A percentile compares a stretch with the other conserved stretches of the same genome.
phyloP scores from a whole-genome alignment of 164 flowering plant species.

The Litsea cubeba region DNA sequence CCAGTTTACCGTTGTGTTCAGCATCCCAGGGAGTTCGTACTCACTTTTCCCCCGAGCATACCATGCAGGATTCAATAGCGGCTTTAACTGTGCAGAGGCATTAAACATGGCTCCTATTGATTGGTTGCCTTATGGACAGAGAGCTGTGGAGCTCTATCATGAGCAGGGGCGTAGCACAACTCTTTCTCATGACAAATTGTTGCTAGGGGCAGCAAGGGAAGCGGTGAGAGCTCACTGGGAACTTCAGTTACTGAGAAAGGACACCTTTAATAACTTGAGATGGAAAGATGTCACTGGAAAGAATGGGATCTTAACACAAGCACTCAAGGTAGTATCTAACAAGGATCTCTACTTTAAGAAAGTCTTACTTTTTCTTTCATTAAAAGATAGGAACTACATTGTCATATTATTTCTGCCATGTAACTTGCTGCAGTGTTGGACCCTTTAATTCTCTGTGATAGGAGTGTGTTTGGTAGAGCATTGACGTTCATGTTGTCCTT shows the following conservation, averaged over 20 bases:
- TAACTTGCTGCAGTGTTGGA: not conserved
- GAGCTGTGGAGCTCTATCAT: slow-evolving; percentile 48
- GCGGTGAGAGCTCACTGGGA: slow-evolving; percentile 73
- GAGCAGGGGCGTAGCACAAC: slow-evolving; percentile 47
- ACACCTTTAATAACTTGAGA: slow-evolving; percentile 30
- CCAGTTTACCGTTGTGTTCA: slow-evolving; percentile 80
- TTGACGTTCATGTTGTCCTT: not conserved
- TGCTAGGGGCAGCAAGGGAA: slow-evolving; percentile 66
- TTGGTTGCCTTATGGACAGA: slow-evolving; percentile 81
- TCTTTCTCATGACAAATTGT: slow-evolving; percentile 71
- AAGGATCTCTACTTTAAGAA: not conserved
- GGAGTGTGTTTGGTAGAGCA: not conserved
- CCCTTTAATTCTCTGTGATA: not conserved
- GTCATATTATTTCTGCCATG: not conserved
- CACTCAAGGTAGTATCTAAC: slow-evolving; percentile 49
- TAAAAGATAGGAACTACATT: not conserved
- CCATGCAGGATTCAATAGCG: slow-evolving; percentile 67
- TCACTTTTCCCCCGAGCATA: slow-evolving; percentile 74
- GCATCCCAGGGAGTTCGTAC: slow-evolving; percentile 60
- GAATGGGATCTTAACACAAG: slow-evolving; percentile 56
- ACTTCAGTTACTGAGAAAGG: slow-evolving; percentile 31
- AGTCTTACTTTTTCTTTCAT: not conserved
- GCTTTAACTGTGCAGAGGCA: slow-evolving; percentile 67
- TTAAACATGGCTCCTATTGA: slow-evolving; percentile 69
- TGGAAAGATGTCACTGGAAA: slow-evolving; percentile 64